Conservation (phyloP, 2,329 filamentous ascomycete genomes). For the Colletotrichum sojae region DNA sequence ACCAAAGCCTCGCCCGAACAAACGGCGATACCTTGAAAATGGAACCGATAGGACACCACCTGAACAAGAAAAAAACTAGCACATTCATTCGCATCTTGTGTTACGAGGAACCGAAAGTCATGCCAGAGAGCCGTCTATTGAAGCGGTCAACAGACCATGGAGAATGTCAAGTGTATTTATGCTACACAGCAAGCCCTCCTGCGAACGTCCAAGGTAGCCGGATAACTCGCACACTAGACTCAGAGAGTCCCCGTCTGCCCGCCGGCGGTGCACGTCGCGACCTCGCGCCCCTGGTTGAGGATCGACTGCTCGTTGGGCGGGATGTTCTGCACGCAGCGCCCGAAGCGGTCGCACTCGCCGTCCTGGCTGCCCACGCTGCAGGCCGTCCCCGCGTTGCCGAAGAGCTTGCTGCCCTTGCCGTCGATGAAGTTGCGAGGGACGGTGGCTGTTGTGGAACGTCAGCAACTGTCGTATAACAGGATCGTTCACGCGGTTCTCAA, state of each 20-base stretch:
- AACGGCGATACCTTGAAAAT: no score
- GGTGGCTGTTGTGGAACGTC: not conserved
- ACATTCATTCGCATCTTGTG: no score
- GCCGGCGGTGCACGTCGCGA: constrained; percentile 29
- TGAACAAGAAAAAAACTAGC: no score
- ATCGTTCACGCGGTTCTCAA: rapidly evolving
- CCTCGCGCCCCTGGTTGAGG: constrained; percentile 26
- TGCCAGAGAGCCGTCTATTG: no score
- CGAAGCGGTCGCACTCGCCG: constrained; percentile 34
- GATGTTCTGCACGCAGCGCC: constrained; percentile 25
- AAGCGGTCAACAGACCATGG: rapidly evolving
- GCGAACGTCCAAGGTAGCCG: not conserved
- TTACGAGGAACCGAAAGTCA: no score
- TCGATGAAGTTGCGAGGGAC: constrained; percentile 24
- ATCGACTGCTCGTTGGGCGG: constrained; percentile 29
- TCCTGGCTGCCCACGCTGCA: constrained; percentile 30
- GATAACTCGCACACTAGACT: not conserved
- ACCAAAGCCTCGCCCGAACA: no score
- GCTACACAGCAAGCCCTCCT: not conserved
- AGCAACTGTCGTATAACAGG: not conserved
- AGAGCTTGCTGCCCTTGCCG: constrained; percentile 31
- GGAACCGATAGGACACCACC: no score
- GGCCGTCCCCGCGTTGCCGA: constrained; percentile 26
- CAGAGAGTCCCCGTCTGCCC: constrained; percentile 33
- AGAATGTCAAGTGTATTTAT: not conserved